Evolutionary conservation across 148 eudicot species (phyloP).

Genomic region (Heliosperma pusillum): DNA sequence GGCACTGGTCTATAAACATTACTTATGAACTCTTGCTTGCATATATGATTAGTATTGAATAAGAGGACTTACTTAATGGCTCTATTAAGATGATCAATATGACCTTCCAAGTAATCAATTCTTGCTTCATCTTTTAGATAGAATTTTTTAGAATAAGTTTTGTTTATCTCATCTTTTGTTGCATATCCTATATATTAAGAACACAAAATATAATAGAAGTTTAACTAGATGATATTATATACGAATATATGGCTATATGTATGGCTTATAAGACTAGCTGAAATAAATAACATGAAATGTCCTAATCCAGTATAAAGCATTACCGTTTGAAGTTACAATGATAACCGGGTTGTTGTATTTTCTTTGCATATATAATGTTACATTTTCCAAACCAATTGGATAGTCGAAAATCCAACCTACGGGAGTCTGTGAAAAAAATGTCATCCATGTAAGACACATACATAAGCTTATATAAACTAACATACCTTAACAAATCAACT

Average conservation of each 20-base stretch:
- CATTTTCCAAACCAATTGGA: constrained; percentile 4
- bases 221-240: too few relatives aligned
- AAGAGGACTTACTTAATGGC: constrained; percentile 14
- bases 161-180: neutral
- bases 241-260: too few relatives aligned
- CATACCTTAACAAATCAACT: too few relatives aligned
- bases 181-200: constrained; percentile 11
- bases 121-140: constrained; percentile 1
- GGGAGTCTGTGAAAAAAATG: neutral
- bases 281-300: neutral
- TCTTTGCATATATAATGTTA: neutral
- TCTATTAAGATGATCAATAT: neutral
- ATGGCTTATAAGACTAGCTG: too few relatives aligned
- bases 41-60: too few relatives aligned
- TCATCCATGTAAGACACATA: too few relatives aligned
- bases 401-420: neutral
- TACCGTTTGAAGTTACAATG: constrained; percentile 10
- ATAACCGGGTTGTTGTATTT: neutral
- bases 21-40: too few relatives aligned
- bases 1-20: too few relatives aligned
- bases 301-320: too few relatives aligned
- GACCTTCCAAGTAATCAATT: constrained; percentile 5
- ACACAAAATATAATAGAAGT: neutral
- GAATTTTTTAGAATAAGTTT: neutral
- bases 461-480: too few relatives aligned